These are phyloP conservation scores for Phaffomyces opuntiae DNA, from an alignment of 805 yeast genomes.

Conservation along the genomic window DNA sequence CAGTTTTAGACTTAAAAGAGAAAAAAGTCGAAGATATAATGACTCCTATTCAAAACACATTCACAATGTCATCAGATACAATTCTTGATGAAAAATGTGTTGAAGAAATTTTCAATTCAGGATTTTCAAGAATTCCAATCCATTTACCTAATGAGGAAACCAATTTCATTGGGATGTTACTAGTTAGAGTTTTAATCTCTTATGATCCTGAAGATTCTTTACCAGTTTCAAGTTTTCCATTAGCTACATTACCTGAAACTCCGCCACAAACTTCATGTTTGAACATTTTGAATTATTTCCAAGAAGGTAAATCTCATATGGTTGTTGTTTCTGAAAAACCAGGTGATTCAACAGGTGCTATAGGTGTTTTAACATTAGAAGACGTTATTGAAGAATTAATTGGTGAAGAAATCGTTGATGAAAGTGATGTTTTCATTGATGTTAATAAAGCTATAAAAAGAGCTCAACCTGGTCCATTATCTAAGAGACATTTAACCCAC, in stretches of 20 bases:
- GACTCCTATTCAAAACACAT: conserved; percentile 92
- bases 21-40: conserved; percentile 79
- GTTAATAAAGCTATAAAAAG: conserved; percentile 82
- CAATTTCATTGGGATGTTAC: conserved; percentile 90
- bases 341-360: conserved; percentile 75
- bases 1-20: conserved; percentile 90
- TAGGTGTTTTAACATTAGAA: conserved; percentile 89
- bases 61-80: conserved; percentile 78
- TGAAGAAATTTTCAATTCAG: conserved; percentile 86
- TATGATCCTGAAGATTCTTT: conserved; percentile 95
- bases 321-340: conserved; percentile 84
- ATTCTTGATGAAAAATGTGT: conserved; percentile 78
- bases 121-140: conserved; percentile 92
- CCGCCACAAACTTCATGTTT: conserved; percentile 86
- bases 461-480: conserved; percentile 66
- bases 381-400: conserved; percentile 97
- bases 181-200: conserved; percentile 86
- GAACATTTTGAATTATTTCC: conserved; percentile 91
- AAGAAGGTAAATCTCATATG: conserved; percentile 97
- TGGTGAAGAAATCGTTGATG: conserved; percentile 97
- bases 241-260: conserved; percentile 95
- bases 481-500: conserved; percentile 61
- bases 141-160: conserved; percentile 83
- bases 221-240: conserved; percentile 88
- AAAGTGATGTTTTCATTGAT: conserved; percentile 88